phyloP scores from a whole-genome alignment of 148 eudicot species.

The Diospyros kaki region DNA sequence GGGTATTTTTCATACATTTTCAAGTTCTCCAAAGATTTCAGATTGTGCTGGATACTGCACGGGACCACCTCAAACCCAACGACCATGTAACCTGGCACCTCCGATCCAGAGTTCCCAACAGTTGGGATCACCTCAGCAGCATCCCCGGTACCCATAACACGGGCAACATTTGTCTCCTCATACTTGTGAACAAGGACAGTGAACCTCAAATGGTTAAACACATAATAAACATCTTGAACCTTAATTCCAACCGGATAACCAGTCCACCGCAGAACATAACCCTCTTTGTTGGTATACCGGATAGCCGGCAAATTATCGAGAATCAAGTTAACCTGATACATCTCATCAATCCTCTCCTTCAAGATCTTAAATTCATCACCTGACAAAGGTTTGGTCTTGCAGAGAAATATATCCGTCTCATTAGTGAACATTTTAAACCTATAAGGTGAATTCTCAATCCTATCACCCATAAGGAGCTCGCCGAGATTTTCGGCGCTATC shows the following conservation, averaged over 20 bases:
- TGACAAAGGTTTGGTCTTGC: slow-evolving; percentile 51
- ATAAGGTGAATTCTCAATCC: slow-evolving; percentile 84
- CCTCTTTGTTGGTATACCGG: slow-evolving; percentile 60
- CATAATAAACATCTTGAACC: slow-evolving; percentile 56
- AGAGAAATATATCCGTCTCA: slow-evolving; percentile 59
- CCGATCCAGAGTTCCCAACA: slow-evolving; percentile 28
- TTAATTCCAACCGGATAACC: slow-evolving; percentile 75
- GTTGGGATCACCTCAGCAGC: slow-evolving; percentile 64
- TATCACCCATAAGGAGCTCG: slow-evolving; percentile 82
- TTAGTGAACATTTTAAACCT: slow-evolving; percentile 64
- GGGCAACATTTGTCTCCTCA: slow-evolving; percentile 70
- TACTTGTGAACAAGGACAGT: slow-evolving; percentile 74
- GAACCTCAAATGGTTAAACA: slow-evolving; percentile 72
- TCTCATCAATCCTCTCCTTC: slow-evolving; percentile 73
- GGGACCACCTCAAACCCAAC: slow-evolving; percentile 80
- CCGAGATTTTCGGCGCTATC: slow-evolving; percentile 87
- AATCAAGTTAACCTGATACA: slow-evolving; percentile 84
- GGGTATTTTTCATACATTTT: slow-evolving; percentile 63
- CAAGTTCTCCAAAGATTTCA: slow-evolving; percentile 42
- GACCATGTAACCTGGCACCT: slow-evolving; percentile 56
- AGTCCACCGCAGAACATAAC: slow-evolving; percentile 56
- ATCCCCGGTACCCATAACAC: slow-evolving; percentile 77
- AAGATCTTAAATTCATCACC: slow-evolving; percentile 63
- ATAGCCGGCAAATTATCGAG: slow-evolving; percentile 83
- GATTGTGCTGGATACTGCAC: slow-evolving; percentile 53